These are phyloP conservation scores for Suhomyces maxii DNA, from an alignment of 1,139 yeast species.

Conservation along the genomic window DNA sequence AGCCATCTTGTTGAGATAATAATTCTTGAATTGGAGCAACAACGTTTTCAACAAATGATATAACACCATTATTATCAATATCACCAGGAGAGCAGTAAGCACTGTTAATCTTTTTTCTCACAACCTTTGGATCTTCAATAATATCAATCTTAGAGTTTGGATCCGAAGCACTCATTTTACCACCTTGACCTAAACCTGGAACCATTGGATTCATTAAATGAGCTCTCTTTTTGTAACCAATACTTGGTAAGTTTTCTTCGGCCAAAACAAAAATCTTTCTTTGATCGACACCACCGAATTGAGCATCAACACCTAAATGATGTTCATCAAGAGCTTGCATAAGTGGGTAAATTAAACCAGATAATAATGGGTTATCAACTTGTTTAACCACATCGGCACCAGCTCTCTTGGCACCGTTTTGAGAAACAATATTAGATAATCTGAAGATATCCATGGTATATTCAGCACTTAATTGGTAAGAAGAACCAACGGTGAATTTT, in stretches of 20 bases:
- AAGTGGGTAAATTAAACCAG: constrained; percentile 94
- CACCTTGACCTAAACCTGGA: constrained; percentile 96
- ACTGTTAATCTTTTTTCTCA: constrained; percentile 85
- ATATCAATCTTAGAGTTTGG: constrained; percentile 96
- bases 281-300: constrained; percentile 99
- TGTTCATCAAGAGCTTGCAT: constrained; percentile 99
- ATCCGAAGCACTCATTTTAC: constrained; percentile 98
- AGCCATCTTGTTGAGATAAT: constrained; percentile 52
- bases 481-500: constrained; percentile 81
- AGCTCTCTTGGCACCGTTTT: constrained; percentile 96
- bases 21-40: constrained; percentile 84
- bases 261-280: constrained; percentile 97
- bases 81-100: constrained; percentile 98
- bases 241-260: constrained; percentile 81
- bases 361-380: constrained; percentile 87
- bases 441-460: constrained; percentile 89
- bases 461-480: constrained; percentile 74
- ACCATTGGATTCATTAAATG: constrained; percentile 99
- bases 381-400: constrained; percentile 99
- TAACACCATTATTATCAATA: constrained; percentile 84
- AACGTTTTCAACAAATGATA: constrained; percentile 83
- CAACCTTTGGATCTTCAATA: constrained; percentile 82
- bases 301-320: constrained; percentile 84
- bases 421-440: constrained; percentile 79
- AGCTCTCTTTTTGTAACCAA: constrained; percentile 96